Base-by-base conservation (phyloP, 805 yeast species). In the Candida taoyuanica region DNA sequence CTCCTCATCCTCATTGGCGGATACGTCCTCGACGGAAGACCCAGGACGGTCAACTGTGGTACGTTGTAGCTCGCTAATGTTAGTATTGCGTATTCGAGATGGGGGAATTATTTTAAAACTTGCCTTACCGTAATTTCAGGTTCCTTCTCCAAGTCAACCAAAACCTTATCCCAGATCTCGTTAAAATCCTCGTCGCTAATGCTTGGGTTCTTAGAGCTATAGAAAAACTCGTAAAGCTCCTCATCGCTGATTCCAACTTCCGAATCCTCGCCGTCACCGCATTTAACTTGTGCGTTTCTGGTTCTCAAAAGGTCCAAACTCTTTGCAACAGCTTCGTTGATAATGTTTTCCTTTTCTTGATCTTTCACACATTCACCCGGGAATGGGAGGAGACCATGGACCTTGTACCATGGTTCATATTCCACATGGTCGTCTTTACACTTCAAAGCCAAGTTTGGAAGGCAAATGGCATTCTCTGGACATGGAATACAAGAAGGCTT, bases 401-500 rank as follows among this genome's bases (percentile, higher is more conserved):
- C 55, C 28, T 74, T 63, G 46, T 73, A 67, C 71, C 79, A 72
- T 13, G 81, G 80, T 36, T 71, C 65, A 28, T 54, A 53, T 25
- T 65, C 68, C 32, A 74, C 57, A 54, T 67, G 84, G 40, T 81
- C 95, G 31, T 78, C 79, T 49, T 75, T 78, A 60, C 98, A 91
- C 40, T 72, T 77, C 7, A 85, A 53, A 36, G 70, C 65, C 50
- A 83, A 65, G 31, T 69, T 56, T 17, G 77, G 74, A 46, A 70
- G 76, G 61, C 98, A 91, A 27, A 74, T 66, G 0, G 89, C 93
- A 61, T 89, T 80, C 4, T 69, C 73, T 2, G 98, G 97, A 56
- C 98, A 91, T 18, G 74, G 74, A 4, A 73, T 62, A 63, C 98
- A 91, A 1, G 48, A 31, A 3, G 95, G 94, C 34, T 71, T 70